A percentile compares a stretch with the other conserved stretches of the same genome.
These are phyloP conservation scores for Eucalyptus curtisii DNA, from an alignment of 345 rosid species.

Conservation along the genomic window DNA sequence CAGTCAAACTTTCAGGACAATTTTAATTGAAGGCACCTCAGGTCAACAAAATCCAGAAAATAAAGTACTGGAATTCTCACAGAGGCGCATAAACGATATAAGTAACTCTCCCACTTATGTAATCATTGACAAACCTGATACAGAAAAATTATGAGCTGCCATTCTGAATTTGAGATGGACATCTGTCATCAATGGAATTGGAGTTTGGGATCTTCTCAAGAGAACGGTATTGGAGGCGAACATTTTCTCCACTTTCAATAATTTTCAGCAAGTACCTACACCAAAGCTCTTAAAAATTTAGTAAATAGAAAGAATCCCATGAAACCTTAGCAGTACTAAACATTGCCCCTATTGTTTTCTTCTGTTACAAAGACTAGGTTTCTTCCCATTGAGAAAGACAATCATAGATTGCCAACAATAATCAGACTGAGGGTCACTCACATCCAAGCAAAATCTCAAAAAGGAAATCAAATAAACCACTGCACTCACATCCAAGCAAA, in stretches of 20 bases:
- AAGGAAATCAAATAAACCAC: neutral
- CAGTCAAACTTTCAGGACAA: neutral
- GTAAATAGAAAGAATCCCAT: neutral
- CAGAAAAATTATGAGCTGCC: conserved; percentile 20
- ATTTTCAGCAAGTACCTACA: conserved; percentile 82
- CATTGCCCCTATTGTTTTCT: neutral
- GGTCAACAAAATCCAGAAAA: neutral
- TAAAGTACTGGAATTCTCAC: neutral
- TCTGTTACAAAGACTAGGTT: neutral
- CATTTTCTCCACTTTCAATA: conserved; percentile 70
- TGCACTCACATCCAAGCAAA: neutral
- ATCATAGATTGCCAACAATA: neutral
- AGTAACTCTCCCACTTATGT: neutral
- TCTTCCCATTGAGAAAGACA: neutral
- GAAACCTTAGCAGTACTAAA: neutral
- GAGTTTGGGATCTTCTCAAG: conserved; percentile 43
- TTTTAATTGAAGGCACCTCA: neutral
- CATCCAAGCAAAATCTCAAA: neutral
- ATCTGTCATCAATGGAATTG: conserved; percentile 34
- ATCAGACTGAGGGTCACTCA: neutral
- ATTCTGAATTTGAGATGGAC: conserved; percentile 37
- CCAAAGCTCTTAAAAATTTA: neutral
- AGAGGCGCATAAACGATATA: neutral
- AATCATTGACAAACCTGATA: neutral
- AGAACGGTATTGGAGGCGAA: conserved; percentile 92